Evolutionary conservation across 2,329 filamentous ascomycete genomes (phyloP), one percentile per base, ranked within the genome.

Genomic region (Microdochium nivale): DNA sequence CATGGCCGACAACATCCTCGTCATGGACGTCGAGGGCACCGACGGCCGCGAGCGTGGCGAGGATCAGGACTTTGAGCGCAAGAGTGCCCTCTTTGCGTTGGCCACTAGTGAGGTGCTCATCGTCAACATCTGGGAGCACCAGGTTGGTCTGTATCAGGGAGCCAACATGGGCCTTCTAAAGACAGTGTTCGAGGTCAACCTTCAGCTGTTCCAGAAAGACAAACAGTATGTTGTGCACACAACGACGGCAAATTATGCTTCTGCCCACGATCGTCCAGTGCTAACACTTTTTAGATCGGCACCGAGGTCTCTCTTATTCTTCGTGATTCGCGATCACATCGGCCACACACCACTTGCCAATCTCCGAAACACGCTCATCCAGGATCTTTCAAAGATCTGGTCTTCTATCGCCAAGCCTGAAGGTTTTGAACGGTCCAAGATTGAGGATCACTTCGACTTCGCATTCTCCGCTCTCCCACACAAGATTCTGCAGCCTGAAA

Each of bases 41-140:
- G 94, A 99, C 67, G 94, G 94, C 50, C 84, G 94, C 59, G 94
- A 99, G 74, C 81, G 94, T 59, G 94, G 94, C 57, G 94, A 99
- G 70, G 94, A 99, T 66, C 94, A 99, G 70, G 94, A 99, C 67
- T 99, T 99, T 69, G 94, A 99, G 79, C 82, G 94, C 64, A 99
- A 99, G 76, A 96, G 91, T 69, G 94, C 94, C 24, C 80, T 99
- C 21, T 99, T 99, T 71, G 94, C 94, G 49, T 80, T 99, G 62
- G 94, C 94, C 49, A 99, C 94, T 19, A 97, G 92, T 67, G 94
- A 99, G 74, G 92, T 99, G 50, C 78, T 99, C 60, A 95, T 99
- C 65, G 87, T 99, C 70, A 99, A 99, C 67, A 95, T 99, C 59
- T 99, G 94, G 94, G 94, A 99, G 71, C 92, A 96, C 69, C 94